Conservation (phyloP, 805 yeast genomes). For the Metschnikowia hibisci region DNA sequence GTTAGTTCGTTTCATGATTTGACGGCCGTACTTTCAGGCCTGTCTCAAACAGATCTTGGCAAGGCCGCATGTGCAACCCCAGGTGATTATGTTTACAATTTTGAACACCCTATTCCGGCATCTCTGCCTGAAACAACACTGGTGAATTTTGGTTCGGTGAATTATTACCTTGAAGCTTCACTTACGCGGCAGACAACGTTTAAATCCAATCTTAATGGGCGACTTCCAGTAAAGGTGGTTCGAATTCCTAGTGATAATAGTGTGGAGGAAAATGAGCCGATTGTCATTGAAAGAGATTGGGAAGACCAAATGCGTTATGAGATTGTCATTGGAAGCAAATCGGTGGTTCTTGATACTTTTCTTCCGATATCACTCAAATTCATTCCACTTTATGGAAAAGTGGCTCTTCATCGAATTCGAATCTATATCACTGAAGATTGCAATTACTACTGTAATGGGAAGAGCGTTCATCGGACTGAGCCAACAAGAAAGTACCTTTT, state of each 20-base stretch:
- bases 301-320: conserved; percentile 88
- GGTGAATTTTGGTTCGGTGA: conserved; percentile 78
- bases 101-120: conserved; percentile 83
- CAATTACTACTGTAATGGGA: conserved; percentile 83
- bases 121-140: conserved; percentile 75
- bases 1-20: conserved; percentile 24
- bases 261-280: conserved; percentile 89
- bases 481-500: conserved; percentile 78
- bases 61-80: conserved; percentile 31
- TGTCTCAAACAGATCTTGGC: conserved; percentile 40
- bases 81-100: conserved; percentile 90
- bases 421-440: conserved; percentile 83
- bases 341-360: conserved; percentile 76
- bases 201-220: conserved; percentile 67
- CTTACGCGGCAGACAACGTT: conserved; percentile 82
- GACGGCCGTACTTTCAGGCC: conserved; percentile 20
- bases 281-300: conserved; percentile 88
- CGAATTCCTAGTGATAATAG: conserved; percentile 76
- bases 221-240: conserved; percentile 60
- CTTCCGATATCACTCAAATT: conserved; percentile 82
- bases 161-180: conserved; percentile 63
- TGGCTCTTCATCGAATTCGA: conserved; percentile 80
- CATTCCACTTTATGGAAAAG: conserved; percentile 77
- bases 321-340: conserved; percentile 85
- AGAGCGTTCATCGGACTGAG: conserved; percentile 88